phyloP scores from a whole-genome alignment of 495 filamentous ascomycete species.

The Aspergillus bridgeri region DNA sequence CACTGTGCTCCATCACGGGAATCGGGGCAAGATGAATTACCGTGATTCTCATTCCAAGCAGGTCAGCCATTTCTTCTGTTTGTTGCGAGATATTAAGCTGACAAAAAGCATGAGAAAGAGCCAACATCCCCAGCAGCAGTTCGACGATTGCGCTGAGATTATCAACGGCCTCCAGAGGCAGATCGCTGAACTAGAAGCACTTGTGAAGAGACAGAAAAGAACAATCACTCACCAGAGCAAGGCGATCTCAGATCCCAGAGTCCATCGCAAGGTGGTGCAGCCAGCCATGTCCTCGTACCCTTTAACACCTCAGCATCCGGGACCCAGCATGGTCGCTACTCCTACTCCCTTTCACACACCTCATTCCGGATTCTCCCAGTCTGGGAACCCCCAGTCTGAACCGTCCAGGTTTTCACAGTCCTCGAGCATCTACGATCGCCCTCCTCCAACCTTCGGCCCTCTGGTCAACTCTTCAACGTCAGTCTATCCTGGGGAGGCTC shows the following conservation, averaged over 20 bases:
- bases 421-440: conserved; percentile 12
- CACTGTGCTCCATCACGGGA: too few relatives aligned
- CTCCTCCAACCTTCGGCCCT: conserved; percentile 11
- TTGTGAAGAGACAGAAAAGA: conserved; percentile 19
- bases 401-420: neutral
- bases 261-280: conserved; percentile 10
- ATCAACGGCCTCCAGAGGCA: conserved; percentile 12
- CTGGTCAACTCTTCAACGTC: conserved; percentile 1
- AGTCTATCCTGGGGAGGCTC: too few relatives aligned
- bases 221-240: conserved; percentile 29
- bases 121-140: neutral
- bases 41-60: too few relatives aligned
- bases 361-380: conserved; percentile 1
- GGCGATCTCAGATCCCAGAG: conserved; percentile 22
- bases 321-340: neutral
- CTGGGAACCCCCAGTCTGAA: too few relatives aligned
- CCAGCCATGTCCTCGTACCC: conserved; percentile 11
- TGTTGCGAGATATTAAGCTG: too few relatives aligned
- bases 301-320: conserved; percentile 12
- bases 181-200: conserved; percentile 20
- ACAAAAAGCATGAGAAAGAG: too few relatives aligned
- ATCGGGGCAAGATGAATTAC: too few relatives aligned
- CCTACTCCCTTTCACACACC: conserved; percentile 9
- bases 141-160: conserved; percentile 2
- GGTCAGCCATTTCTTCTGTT: too few relatives aligned